Percentiles rank a stretch among this genome's conserved stretches.
These are phyloP conservation scores for Crithidia brevicula DNA, from an alignment of 208 protist genomes.

Conservation along the genomic window DNA sequence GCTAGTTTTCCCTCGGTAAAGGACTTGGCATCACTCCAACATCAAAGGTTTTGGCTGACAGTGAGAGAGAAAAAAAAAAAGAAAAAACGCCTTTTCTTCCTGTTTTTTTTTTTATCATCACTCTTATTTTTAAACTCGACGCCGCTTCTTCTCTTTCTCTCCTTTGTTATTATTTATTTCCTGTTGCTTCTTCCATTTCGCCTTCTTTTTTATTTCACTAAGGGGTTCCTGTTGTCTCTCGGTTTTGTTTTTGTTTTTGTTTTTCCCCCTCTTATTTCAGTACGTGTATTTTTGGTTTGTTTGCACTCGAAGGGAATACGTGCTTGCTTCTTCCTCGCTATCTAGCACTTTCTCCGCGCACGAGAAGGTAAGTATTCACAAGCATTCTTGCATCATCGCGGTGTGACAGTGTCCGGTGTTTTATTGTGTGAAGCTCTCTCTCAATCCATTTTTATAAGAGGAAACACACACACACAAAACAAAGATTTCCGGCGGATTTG, in stretches of 20 bases:
- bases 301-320: background rate
- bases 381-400: background rate
- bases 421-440: no score
- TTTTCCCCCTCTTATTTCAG: constrained; percentile 4
- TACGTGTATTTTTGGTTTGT: constrained; percentile 15
- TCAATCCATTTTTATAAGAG: no score
- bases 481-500: no score
- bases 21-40: no score
- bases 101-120: constrained; percentile 2
- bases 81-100: constrained; percentile 12
- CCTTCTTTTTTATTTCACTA: constrained; percentile 10
- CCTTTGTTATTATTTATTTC: background rate
- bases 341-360: background rate
- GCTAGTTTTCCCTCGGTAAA: no score
- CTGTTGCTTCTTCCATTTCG: constrained; percentile 1
- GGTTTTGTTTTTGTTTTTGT: constrained; percentile 12
- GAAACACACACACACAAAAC: constrained; percentile 6
- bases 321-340: background rate
- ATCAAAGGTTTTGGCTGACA: background rate
- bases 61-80: background rate
- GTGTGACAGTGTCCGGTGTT: background rate
- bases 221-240: background rate
- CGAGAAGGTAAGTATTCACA: background rate
- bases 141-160: constrained; percentile 1
- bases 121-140: background rate